phyloP scores from a whole-genome alignment of 371 early-diverging fungal species.

The Mucor sp. region DNA sequence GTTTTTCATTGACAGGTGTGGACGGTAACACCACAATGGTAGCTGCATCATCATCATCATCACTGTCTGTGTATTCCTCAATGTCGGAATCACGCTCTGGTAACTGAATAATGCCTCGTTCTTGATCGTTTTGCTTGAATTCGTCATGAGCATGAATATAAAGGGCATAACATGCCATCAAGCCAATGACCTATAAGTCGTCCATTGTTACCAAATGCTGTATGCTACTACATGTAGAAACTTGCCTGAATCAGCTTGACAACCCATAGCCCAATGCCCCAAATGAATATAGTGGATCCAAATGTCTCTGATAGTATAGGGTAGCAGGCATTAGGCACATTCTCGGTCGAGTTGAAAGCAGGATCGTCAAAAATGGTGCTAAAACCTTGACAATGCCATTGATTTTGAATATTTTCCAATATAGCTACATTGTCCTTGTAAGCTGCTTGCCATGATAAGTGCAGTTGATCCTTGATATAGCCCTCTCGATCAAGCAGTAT shows the following conservation, averaged over 20 bases:
- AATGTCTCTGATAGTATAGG: conserved; percentile 6
- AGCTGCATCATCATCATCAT: background rate
- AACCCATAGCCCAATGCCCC: conserved; percentile 13
- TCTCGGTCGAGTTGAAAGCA: background rate
- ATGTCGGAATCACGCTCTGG: background rate
- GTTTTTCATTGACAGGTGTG: background rate
- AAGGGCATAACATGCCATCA: conserved; percentile 8
- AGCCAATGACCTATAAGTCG: background rate
- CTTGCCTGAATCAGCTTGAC: conserved; percentile 13
- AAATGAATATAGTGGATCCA: conserved; percentile 6
- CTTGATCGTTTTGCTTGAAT: background rate
- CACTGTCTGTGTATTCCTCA: background rate
- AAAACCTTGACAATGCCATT: conserved; percentile 17
- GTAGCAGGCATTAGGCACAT: background rate
- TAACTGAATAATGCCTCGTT: background rate
- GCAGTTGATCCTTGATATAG: conserved; percentile 9
- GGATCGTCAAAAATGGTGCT: background rate
- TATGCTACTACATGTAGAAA: background rate
- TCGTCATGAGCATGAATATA: conserved; percentile 3
- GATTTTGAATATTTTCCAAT: conserved; percentile 6
- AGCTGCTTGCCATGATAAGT: conserved; percentile 7
- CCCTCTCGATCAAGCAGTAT: background rate
- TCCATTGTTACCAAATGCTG: background rate
- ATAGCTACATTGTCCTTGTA: background rate
- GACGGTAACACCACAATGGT: background rate